Conservation (phyloP, 345 rosid species). For the Mercurialis annua region DNA sequence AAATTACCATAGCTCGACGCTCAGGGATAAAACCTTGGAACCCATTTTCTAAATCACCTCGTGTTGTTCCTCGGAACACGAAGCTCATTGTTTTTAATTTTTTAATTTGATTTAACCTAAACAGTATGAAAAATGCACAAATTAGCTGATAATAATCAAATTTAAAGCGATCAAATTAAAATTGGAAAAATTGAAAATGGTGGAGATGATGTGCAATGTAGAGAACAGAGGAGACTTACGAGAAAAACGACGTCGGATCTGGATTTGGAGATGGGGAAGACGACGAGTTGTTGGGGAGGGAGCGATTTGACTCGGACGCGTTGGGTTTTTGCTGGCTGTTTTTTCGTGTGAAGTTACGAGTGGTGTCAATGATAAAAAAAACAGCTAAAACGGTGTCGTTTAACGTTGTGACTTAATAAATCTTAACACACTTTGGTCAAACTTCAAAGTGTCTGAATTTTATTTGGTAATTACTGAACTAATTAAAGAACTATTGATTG, state of each 20-base stretch:
- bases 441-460: too few relatives aligned
- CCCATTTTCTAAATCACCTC: constrained; percentile 30
- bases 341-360: too few relatives aligned
- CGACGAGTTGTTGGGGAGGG: constrained; percentile 5
- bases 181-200: background rate
- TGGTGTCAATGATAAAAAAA: too few relatives aligned
- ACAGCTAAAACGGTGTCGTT: too few relatives aligned
- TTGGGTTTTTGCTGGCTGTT: background rate
- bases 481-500: too few relatives aligned
- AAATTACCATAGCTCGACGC: constrained; percentile 21
- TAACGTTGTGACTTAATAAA: too few relatives aligned
- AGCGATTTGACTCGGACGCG: constrained; percentile 20
- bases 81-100: constrained; percentile 16
- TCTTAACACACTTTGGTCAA: too few relatives aligned
- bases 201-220: too few relatives aligned
- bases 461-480: too few relatives aligned
- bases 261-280: constrained; percentile 3
- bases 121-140: background rate
- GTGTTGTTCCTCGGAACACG: constrained; percentile 23
- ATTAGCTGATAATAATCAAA: too few relatives aligned
- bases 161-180: background rate
- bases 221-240: constrained; percentile 1
- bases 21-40: constrained; percentile 22
- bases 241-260: constrained; percentile 15
- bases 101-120: background rate